These are phyloP conservation scores for Daldinia bambusicola DNA, from an alignment of 495 filamentous ascomycete species.

Conservation along the genomic window DNA sequence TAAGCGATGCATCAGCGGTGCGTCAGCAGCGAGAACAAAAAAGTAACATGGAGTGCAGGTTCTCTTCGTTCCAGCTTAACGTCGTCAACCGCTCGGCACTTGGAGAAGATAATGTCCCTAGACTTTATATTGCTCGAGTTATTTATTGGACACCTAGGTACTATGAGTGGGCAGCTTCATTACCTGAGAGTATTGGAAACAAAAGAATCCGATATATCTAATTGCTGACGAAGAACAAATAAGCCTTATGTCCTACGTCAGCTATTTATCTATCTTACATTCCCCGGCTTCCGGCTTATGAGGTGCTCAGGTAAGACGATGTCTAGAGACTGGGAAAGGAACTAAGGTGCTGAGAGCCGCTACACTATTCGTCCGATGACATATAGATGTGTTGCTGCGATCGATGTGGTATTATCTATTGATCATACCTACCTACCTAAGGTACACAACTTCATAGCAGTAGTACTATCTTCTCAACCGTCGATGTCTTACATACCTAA, in stretches of 20 bases:
- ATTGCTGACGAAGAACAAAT: background rate
- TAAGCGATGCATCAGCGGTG: background rate
- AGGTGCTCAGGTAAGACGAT: too few species aligned
- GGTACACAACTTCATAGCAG: too few species aligned
- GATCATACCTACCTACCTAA: background rate
- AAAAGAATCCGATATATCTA: background rate
- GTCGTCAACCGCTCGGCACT: constrained; percentile 30
- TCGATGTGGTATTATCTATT: background rate
- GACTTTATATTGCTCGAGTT: background rate
- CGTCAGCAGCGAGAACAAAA: background rate
- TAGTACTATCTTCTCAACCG: background rate
- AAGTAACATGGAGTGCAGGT: constrained; percentile 30
- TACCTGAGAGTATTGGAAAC: too few species aligned
- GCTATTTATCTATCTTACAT: background rate
- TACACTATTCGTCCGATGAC: too few species aligned
- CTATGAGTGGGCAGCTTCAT: too few species aligned
- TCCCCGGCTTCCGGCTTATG: too few species aligned
- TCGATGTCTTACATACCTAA: background rate
- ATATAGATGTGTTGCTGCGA: background rate
- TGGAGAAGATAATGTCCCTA: background rate
- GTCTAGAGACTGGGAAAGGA: too few species aligned
- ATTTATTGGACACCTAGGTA: too few species aligned
- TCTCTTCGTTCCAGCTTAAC: constrained; percentile 23
- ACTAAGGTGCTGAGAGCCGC: too few species aligned
- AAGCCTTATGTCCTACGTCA: background rate